Conservation (phyloP, 2,329 filamentous ascomycete genomes). For the Venturia pyrina region DNA sequence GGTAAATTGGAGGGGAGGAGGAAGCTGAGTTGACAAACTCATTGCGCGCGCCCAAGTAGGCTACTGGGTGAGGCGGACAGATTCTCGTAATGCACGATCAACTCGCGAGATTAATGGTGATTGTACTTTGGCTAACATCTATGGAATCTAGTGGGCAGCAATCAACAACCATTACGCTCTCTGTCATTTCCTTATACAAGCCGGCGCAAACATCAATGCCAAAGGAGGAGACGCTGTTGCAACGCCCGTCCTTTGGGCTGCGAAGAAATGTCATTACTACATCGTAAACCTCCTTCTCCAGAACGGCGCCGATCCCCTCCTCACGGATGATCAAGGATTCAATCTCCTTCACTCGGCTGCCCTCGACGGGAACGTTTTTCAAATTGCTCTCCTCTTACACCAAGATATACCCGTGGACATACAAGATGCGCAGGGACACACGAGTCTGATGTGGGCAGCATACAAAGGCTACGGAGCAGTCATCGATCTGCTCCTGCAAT, state of each 20-base stretch:
- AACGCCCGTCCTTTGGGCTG: constrained; percentile 93
- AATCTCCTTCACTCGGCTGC: constrained; percentile 96
- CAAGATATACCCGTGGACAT: constrained; percentile 93
- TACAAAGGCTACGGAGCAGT: constrained; percentile 94
- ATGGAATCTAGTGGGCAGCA: constrained; percentile 69
- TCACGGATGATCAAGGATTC: constrained; percentile 92
- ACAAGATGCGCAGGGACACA: constrained; percentile 81
- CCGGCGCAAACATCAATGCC: constrained; percentile 82
- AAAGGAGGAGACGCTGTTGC: constrained; percentile 93
- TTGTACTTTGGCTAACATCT: constrained; percentile 9
- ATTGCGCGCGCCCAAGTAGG: background rate
- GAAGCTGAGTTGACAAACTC: background rate
- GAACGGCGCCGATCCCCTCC: constrained; percentile 82
- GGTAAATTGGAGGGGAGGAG: background rate
- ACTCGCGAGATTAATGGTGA: background rate
- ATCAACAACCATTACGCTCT: constrained; percentile 98
- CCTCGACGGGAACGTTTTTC: constrained; percentile 89
- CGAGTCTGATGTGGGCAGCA: constrained; percentile 94
- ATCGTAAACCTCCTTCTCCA: constrained; percentile 86
- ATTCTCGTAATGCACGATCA: too few species aligned
- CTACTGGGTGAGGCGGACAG: background rate
- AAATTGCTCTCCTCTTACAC: constrained; percentile 82
- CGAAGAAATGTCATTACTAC: constrained; percentile 93
- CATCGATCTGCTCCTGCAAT: constrained; percentile 84
- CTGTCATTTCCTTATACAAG: constrained; percentile 85